A percentile compares a stretch with the other conserved stretches of the same genome.
These are phyloP conservation scores for Haematococcus lacustris DNA, from an alignment of 139 green algal genomes.

Conservation along the genomic window DNA sequence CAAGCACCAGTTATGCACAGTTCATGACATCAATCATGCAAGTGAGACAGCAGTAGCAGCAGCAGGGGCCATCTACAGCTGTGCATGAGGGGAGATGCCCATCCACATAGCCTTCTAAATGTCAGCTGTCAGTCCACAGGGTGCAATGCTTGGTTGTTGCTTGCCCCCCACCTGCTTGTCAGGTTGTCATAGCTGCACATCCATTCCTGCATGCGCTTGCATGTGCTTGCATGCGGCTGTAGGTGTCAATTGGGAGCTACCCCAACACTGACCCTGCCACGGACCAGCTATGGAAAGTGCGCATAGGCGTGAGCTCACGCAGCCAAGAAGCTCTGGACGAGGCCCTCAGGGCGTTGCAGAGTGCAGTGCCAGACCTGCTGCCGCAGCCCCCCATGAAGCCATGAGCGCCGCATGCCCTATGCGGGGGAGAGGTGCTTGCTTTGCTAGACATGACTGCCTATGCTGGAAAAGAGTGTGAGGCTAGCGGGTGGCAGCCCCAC, in stretches of 20 bases:
- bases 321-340: not conserved
- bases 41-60: too few relatives aligned
- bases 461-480: too few relatives aligned
- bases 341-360: not conserved
- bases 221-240: not conserved
- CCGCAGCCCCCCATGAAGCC: too few relatives aligned
- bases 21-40: too few relatives aligned
- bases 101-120: not conserved
- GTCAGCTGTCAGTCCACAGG: not conserved
- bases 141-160: not conserved
- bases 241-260: slow-evolving; percentile 18
- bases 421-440: too few relatives aligned
- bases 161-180: not conserved
- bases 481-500: too few relatives aligned
- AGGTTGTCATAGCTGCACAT: not conserved
- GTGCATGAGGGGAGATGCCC: not conserved
- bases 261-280: slow-evolving; percentile 18
- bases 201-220: not conserved
- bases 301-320: not conserved
- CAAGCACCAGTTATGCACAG: not conserved
- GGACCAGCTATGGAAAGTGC: slow-evolving; percentile 10
- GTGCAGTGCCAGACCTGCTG: not conserved
- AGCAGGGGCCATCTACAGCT: not conserved
- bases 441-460: too few relatives aligned
- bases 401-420: too few relatives aligned